These are phyloP conservation scores for Yarrowia sp. DNA, from an alignment of 805 yeast genomes.

Conservation along the genomic window DNA sequence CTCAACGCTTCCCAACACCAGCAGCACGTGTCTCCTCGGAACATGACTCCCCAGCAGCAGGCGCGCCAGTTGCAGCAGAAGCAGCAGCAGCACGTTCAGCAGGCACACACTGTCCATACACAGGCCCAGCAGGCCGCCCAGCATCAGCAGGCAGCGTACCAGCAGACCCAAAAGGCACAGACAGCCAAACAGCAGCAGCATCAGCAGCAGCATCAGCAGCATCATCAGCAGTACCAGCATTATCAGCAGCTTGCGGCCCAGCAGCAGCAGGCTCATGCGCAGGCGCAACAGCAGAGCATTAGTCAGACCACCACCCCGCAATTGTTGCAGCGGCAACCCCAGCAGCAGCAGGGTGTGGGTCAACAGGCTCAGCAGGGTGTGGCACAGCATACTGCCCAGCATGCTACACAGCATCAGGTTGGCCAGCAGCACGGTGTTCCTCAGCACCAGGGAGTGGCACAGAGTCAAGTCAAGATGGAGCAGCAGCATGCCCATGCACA, in stretches of 20 bases:
- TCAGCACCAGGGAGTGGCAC: neutral
- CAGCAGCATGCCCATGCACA: neutral
- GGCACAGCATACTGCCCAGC: neutral
- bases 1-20: too few species aligned
- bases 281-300: neutral
- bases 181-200: neutral
- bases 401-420: neutral
- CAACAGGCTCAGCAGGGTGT: neutral
- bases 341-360: neutral
- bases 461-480: neutral
- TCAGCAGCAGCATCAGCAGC: neutral
- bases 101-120: neutral
- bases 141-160: neutral
- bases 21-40: neutral
- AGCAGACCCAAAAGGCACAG: constrained; percentile 7
- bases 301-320: neutral
- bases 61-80: neutral
- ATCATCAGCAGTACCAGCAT: neutral
- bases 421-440: neutral
- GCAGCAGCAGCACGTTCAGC: neutral
- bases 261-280: neutral
- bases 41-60: constrained; percentile 12
- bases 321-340: neutral
- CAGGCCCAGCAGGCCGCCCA: neutral
- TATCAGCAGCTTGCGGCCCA: neutral